phyloP scores from a whole-genome alignment of 176 grass and related monocot genomes.

The Carex kokanica region DNA sequence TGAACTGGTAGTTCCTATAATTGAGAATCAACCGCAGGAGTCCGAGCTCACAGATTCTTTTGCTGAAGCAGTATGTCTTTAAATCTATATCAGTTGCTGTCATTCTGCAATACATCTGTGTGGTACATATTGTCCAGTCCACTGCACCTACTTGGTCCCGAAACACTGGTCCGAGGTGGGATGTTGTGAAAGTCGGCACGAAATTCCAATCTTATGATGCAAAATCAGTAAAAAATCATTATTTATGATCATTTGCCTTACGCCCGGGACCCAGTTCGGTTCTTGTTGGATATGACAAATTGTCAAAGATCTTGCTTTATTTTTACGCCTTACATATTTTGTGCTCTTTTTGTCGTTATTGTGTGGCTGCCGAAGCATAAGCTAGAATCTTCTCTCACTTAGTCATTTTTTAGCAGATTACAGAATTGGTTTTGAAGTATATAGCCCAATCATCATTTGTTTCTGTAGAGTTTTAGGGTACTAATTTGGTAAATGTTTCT shows the following conservation, averaged over 20 bases:
- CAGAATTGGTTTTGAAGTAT: background rate
- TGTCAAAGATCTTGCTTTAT: background rate
- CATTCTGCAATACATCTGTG: background rate
- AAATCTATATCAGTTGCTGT: background rate
- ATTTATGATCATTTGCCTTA: no score
- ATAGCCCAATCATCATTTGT: background rate
- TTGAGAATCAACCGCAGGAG: conserved; percentile 90
- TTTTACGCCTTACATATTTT: background rate
- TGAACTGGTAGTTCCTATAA: conserved; percentile 91
- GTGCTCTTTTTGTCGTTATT: background rate
- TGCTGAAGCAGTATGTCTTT: conserved; percentile 58
- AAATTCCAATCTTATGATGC: no score
- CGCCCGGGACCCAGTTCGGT: no score
- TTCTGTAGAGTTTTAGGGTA: background rate
- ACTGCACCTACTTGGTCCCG: no score
- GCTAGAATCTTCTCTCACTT: background rate
- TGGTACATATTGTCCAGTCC: background rate
- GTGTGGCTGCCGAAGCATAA: background rate
- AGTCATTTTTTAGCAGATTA: background rate
- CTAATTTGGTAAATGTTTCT: background rate
- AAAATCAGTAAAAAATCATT: no score
- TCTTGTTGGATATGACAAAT: no score
- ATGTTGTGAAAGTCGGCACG: no score
- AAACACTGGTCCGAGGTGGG: no score
- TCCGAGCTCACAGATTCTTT: conserved; percentile 89